Conservation (phyloP, 1,139 yeast species). For the Blastobotrys aristatus region DNA sequence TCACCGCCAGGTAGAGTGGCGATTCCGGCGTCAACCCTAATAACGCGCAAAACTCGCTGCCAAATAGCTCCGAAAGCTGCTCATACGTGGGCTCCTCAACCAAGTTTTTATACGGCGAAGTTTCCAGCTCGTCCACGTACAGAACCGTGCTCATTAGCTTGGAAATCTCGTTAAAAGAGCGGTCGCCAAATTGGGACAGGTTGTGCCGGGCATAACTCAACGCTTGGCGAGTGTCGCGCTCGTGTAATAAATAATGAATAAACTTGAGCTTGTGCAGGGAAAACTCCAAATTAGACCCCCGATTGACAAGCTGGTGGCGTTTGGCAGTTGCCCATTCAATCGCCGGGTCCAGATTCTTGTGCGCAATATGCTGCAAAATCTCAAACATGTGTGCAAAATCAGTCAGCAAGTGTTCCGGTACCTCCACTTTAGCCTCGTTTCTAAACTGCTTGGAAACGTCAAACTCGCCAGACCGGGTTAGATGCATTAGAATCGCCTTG, state of each 20-base stretch:
- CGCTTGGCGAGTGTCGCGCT: conserved; percentile 36
- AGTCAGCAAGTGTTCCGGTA: conserved; percentile 31
- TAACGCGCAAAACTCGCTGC: conserved; percentile 61
- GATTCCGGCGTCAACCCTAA: conserved; percentile 65
- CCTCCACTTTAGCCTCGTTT: conserved; percentile 32
- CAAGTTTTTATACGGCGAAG: conserved; percentile 40
- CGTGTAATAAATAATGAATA: conserved; percentile 30
- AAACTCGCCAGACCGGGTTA: conserved; percentile 42
- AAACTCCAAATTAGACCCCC: conserved; percentile 50
- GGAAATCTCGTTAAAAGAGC: conserved; percentile 45
- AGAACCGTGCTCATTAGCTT: conserved; percentile 50
- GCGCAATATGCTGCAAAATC: conserved; percentile 32
- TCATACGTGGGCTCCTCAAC: conserved; percentile 36
- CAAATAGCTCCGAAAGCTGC: conserved; percentile 49
- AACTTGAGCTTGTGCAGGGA: conserved; percentile 60
- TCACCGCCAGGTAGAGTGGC: conserved; percentile 58
- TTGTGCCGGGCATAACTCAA: conserved; percentile 52
- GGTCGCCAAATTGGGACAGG: conserved; percentile 44
- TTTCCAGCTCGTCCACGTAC: conserved; percentile 33
- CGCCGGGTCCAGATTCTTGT: conserved; percentile 36
- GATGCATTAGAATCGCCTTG: conserved; percentile 42
- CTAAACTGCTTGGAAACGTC: conserved; percentile 35
- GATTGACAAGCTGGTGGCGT: conserved; percentile 27
- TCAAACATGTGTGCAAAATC: conserved; percentile 37
- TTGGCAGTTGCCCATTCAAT: conserved; percentile 41